A percentile compares a stretch with the other conserved stretches of the same genome.
These are phyloP conservation scores for Kwoniella shivajii DNA, from an alignment of 1,284 basidiomycete genomes.

Conservation along the genomic window DNA sequence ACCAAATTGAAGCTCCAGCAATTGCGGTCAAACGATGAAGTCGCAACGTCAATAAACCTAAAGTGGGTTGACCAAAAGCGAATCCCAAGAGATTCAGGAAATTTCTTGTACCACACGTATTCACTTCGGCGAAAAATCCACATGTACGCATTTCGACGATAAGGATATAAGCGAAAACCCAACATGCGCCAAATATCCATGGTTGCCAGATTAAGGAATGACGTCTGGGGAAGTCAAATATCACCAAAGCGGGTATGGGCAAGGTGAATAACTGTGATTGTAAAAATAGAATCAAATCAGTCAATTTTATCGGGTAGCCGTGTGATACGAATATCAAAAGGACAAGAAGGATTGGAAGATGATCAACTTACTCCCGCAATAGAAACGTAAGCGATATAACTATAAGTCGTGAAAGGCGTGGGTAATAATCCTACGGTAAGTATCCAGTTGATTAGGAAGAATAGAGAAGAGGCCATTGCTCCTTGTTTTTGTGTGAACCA, in stretches of 20 bases:
- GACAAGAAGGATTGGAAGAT: no score
- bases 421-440: constrained; percentile 37
- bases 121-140: constrained; percentile 34
- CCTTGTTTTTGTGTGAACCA: constrained; percentile 47
- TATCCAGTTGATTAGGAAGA: constrained; percentile 46
- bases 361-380: constrained; percentile 39
- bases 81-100: constrained; percentile 39
- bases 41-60: constrained; percentile 75
- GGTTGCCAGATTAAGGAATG: constrained; percentile 43
- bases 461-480: constrained; percentile 36
- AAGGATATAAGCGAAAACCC: constrained; percentile 45
- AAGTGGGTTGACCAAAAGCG: constrained; percentile 67
- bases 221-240: constrained; percentile 43
- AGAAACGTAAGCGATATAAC: constrained; percentile 40
- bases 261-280: constrained; percentile 28
- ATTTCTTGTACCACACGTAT: constrained; percentile 32
- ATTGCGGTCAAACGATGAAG: constrained; percentile 69
- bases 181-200: constrained; percentile 40
- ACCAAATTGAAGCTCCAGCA: constrained; percentile 60
- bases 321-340: no score
- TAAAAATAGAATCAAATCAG: background rate
- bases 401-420: constrained; percentile 28
- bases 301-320: background rate
- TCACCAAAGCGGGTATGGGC: constrained; percentile 42
- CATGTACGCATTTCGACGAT: constrained; percentile 45